Conservation (phyloP, 768 basidiomycete species). For the Boletus sp. region DNA sequence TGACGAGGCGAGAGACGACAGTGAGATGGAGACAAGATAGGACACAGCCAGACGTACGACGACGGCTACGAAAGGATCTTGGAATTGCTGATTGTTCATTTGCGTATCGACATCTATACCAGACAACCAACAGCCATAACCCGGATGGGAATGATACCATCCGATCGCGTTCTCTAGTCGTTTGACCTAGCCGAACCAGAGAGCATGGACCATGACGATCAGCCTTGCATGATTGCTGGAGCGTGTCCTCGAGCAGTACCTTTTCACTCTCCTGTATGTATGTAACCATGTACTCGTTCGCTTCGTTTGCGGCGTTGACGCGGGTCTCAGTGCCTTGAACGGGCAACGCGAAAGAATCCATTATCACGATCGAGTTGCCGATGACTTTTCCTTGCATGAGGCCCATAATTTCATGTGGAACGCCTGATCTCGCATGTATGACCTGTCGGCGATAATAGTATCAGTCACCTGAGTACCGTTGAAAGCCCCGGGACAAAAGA, state of each 20-base stretch:
- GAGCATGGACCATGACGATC: neutral
- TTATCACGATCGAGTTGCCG: slow-evolving; percentile 74
- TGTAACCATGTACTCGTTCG: slow-evolving; percentile 98
- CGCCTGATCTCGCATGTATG: slow-evolving; percentile 96
- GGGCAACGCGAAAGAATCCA: slow-evolving; percentile 96
- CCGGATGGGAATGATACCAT: slow-evolving; percentile 99
- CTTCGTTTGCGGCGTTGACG: slow-evolving; percentile 93
- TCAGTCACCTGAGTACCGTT: neutral
- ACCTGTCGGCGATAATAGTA: slow-evolving; percentile 53
- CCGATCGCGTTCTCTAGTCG: slow-evolving; percentile 86
- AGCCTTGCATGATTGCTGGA: neutral
- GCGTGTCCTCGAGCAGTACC: slow-evolving; percentile 40
- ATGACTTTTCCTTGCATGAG: slow-evolving; percentile 97
- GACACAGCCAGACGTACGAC: slow-evolving; percentile 57
- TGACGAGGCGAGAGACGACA: neutral
- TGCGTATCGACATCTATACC: slow-evolving; percentile 99
- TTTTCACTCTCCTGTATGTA: slow-evolving; percentile 81
- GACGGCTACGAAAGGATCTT: slow-evolving; percentile 96
- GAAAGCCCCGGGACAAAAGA: neutral
- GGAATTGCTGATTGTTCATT: slow-evolving; percentile 89
- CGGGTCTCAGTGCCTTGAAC: slow-evolving; percentile 98
- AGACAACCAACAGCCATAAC: slow-evolving; percentile 98
- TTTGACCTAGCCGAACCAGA: slow-evolving; percentile 54
- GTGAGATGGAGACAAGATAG: neutral
- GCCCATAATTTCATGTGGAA: slow-evolving; percentile 99